phyloP scores from a whole-genome alignment of 371 early-diverging fungal genomes.

The Gilbertella persicaria region DNA sequence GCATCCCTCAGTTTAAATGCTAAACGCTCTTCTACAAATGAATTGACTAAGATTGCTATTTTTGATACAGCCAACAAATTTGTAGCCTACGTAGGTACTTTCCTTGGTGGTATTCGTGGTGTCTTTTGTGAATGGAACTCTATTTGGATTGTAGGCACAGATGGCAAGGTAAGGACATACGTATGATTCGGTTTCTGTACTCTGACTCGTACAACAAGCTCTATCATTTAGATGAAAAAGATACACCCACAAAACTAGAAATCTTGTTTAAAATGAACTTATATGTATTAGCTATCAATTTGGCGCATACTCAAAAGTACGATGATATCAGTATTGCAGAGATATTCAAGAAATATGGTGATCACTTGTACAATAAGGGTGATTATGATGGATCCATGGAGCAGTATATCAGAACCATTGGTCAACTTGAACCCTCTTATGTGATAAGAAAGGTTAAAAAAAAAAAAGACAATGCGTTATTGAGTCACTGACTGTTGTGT shows the following conservation, averaged over 20 bases:
- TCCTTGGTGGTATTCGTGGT: slow-evolving; percentile 67
- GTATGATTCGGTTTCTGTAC: background rate
- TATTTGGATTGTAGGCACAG: slow-evolving; percentile 82
- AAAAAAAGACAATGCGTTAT: no score
- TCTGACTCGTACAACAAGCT: slow-evolving; percentile 41
- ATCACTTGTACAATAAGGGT: slow-evolving; percentile 78
- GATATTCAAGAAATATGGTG: slow-evolving; percentile 91
- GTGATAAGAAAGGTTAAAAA: slow-evolving; percentile 83
- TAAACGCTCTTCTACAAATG: slow-evolving; percentile 33
- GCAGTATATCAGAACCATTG: slow-evolving; percentile 90
- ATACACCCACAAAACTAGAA: slow-evolving; percentile 84
- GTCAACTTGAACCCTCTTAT: slow-evolving; percentile 93
- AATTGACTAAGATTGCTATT: slow-evolving; percentile 75
- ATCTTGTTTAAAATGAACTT: slow-evolving; percentile 85
- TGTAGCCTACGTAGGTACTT: slow-evolving; percentile 79
- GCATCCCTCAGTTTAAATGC: slow-evolving; percentile 31
- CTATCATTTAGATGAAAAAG: slow-evolving; percentile 84
- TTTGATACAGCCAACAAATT: slow-evolving; percentile 92
- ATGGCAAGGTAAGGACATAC: slow-evolving; percentile 65
- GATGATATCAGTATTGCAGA: slow-evolving; percentile 79
- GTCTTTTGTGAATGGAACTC: slow-evolving; percentile 88
- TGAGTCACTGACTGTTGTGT: background rate
- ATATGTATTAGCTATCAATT: slow-evolving; percentile 83
- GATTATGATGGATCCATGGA: slow-evolving; percentile 92
- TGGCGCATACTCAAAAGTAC: slow-evolving; percentile 76